Conservation (phyloP, 306 rosid genomes). For the Calophaca sinica region DNA sequence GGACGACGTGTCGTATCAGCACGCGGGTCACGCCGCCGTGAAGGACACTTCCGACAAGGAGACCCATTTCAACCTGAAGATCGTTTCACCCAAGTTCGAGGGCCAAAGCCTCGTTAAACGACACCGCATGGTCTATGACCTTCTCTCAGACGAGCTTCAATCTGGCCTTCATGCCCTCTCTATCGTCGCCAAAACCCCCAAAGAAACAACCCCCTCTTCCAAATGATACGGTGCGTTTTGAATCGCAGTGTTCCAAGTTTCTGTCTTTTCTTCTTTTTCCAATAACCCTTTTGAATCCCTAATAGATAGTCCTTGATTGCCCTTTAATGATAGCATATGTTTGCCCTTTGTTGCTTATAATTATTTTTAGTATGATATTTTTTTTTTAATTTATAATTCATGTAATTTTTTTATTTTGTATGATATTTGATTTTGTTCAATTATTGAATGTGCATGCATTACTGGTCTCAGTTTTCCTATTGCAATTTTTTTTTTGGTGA, state of each 20-base stretch:
- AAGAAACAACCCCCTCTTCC: background rate
- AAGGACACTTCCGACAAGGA: conserved; percentile 61
- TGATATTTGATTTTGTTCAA: conserved; percentile 12
- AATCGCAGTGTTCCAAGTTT: background rate
- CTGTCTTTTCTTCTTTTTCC: background rate
- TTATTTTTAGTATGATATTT: background rate
- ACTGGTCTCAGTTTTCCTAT: background rate
- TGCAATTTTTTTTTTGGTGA: too few relatives aligned
- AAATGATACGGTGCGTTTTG: conserved; percentile 35
- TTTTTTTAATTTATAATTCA: background rate
- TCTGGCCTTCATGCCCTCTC: conserved; percentile 51
- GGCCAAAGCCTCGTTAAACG: conserved; percentile 58
- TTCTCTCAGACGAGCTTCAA: conserved; percentile 47
- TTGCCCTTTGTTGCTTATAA: background rate
- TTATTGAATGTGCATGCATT: conserved; percentile 1
- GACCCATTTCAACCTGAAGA: conserved; percentile 81
- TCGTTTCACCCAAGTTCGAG: conserved; percentile 76
- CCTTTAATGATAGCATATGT: background rate
- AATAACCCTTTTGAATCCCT: background rate
- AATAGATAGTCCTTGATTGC: background rate
- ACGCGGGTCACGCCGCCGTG: conserved; percentile 84
- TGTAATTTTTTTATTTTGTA: background rate
- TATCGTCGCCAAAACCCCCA: conserved; percentile 48
- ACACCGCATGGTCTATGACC: conserved; percentile 54
- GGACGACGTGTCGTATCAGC: conserved; percentile 91